A percentile compares a stretch with the other conserved stretches of the same genome.
Evolutionary conservation across 352 stramenopile genomes (phyloP).

Genomic region (Globisporangium echinulatum): DNA sequence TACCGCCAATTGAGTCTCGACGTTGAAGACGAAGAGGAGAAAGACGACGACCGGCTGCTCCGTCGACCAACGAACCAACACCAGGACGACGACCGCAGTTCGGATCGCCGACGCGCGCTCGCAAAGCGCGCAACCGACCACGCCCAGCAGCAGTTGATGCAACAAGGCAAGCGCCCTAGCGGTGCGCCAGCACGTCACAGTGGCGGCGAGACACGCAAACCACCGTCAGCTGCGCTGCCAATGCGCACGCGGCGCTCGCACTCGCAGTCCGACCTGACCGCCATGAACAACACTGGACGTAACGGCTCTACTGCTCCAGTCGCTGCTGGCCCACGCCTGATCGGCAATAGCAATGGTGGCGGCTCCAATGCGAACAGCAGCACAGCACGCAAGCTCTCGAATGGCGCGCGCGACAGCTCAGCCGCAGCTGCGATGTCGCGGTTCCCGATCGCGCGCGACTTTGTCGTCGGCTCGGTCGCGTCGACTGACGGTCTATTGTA

Average conservation of each 20-base stretch:
- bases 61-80: slow-evolving; percentile 1
- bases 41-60: slow-evolving; percentile 22
- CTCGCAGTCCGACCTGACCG: slow-evolving; percentile 44
- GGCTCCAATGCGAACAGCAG: slow-evolving; percentile 6
- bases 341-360: slow-evolving; percentile 2
- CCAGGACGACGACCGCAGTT: slow-evolving; percentile 29
- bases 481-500: slow-evolving; percentile 27
- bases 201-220: slow-evolving; percentile 5
- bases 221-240: not conserved
- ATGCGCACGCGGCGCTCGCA: slow-evolving; percentile 20
- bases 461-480: slow-evolving; percentile 14
- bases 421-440: not conserved
- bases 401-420: slow-evolving; percentile 4
- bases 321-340: no score
- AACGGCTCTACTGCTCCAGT: not conserved
- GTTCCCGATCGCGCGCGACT: slow-evolving; percentile 6
- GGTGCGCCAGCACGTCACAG: slow-evolving; percentile 9
- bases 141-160: not conserved
- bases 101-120: slow-evolving; percentile 19
- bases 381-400: slow-evolving; percentile 9
- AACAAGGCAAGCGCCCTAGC: not conserved
- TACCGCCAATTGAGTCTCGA: slow-evolving; percentile 54
- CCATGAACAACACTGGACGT: slow-evolving; percentile 12
- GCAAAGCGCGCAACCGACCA: slow-evolving; percentile 10
- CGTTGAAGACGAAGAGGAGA: slow-evolving; percentile 62